These are phyloP conservation scores for Neofusicoccum umdonicola DNA, from an alignment of 2,329 filamentous ascomycete genomes.

Conservation along the genomic window DNA sequence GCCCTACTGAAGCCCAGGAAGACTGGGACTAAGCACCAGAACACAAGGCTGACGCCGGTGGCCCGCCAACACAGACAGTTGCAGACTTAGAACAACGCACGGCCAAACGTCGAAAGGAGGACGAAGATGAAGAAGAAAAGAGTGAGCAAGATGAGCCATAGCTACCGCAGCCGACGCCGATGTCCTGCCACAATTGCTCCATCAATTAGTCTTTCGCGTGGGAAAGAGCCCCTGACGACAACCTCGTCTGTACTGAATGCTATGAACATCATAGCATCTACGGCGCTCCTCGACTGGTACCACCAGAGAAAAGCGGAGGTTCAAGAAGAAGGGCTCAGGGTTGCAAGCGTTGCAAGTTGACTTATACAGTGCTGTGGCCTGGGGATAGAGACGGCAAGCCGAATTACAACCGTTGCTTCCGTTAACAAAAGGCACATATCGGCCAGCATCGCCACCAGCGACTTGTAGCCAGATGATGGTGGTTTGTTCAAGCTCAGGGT, in stretches of 20 bases:
- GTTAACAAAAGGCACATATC: neutral
- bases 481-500: neutral
- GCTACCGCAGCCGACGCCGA: neutral
- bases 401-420: neutral
- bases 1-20: neutral
- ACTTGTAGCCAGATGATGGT: neutral
- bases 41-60: constrained; percentile 9
- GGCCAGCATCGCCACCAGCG: neutral
- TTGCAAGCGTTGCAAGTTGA: neutral
- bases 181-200: neutral
- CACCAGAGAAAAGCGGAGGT: neutral
- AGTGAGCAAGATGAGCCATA: neutral
- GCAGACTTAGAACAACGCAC: neutral
- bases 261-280: neutral
- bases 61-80: constrained; percentile 6
- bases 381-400: neutral
- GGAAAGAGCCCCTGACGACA: neutral
- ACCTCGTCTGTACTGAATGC: neutral
- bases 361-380: neutral
- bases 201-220: neutral
- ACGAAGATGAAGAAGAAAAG: neutral
- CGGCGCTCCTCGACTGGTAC: neutral
- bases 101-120: neutral
- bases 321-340: neutral
- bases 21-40: constrained; percentile 1